These are phyloP conservation scores for Cucurbita ficifolia DNA, from an alignment of 306 rosid genomes.

Conservation along the genomic window DNA sequence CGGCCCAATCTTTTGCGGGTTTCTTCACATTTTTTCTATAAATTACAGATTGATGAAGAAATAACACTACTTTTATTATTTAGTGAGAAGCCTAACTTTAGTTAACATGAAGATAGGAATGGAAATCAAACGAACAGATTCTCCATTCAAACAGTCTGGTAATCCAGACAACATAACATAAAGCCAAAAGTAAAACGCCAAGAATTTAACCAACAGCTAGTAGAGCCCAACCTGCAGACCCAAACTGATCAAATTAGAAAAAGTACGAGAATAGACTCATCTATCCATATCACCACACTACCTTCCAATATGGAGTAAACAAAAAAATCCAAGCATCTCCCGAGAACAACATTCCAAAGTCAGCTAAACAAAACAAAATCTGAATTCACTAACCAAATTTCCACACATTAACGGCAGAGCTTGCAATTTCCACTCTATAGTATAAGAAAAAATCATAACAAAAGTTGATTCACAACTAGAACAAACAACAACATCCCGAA, in stretches of 20 bases:
- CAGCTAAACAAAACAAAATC: not conserved
- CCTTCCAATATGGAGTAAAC: not conserved
- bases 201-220: not conserved
- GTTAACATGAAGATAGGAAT: not conserved
- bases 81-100: not conserved
- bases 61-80: not conserved
- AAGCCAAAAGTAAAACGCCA: not conserved
- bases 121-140: not conserved
- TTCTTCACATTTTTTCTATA: not conserved
- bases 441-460: not conserved
- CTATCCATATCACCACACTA: not conserved
- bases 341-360: not conserved
- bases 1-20: not conserved
- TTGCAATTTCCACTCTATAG: too few species aligned
- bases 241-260: too few species aligned
- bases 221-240: not conserved
- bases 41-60: not conserved
- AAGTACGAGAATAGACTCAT: too few species aligned
- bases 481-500: not conserved
- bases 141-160: not conserved
- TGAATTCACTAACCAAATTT: not conserved
- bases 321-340: not conserved
- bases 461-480: not conserved
- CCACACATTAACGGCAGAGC: not conserved
- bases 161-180: not conserved